Base-by-base conservation (phyloP, 306 rosid genomes). In the Ammopiptanthus mongolicus region DNA sequence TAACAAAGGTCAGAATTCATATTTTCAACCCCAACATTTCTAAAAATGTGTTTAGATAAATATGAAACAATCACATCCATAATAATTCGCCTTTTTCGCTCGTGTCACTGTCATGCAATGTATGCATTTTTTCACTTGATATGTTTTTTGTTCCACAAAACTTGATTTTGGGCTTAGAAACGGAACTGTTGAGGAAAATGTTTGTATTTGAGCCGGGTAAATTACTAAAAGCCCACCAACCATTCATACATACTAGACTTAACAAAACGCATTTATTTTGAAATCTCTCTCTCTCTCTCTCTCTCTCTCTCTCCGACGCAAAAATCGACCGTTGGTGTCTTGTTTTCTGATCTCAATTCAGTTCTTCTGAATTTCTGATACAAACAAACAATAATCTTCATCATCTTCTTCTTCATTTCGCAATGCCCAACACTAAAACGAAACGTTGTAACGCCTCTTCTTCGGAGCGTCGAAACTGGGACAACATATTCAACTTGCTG, bases 401-500 rank as follows among this genome's bases (percentile, higher is more conserved):
- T 31, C 74, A 8, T 48, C 74, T 19, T 51, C 34, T 37, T 39
- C 29, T 70, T 70, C 23, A 57, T 78, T 25, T 46, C 48, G 36
- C 47, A 57, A 95, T 91, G 97, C 86, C 73, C 19, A 46, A 73
- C 44, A 15, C 8, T 1, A 73, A 69, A n/a, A 2, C 68, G 1
- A 81, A 17, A 17, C 11, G 76, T 17, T 63, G n/a, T n/a, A n/a
- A n/a, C n/a, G n/a, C 88, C 39, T 76, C 85, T 19, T 42, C 83
- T 22, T 74, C 56, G 0, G 77, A 78, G 2, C 84, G 81, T 47
- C 11, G 39, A 63, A 95, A 89, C 17, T 95, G 97, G 97, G 79
- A 87, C 6, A 83, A 57, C 55, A 69, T 85, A 13, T 90, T 88
- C 81, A 68, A 79, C n/a, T 76, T 73, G 42, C 6, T 92, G 84